Conservation (phyloP, 129 eudicot species). For the Scalesia atractyloides region DNA sequence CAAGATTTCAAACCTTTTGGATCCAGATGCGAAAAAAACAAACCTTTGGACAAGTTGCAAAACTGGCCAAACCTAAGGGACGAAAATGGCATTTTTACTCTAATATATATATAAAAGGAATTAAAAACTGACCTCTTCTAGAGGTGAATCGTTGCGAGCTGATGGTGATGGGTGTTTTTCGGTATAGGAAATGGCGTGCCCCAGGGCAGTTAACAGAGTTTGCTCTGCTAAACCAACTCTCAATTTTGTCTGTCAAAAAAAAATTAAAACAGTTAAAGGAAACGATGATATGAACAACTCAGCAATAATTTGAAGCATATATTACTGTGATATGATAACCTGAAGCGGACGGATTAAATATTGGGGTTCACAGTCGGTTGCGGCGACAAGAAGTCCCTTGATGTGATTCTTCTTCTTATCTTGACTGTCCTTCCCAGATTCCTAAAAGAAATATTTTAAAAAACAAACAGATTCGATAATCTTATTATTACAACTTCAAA, state of each 20-base stretch:
- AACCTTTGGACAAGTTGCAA: too few species aligned
- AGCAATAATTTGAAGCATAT: not conserved
- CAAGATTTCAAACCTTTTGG: too few species aligned
- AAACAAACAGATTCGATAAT: not conserved
- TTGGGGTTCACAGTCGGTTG: constrained; percentile 88
- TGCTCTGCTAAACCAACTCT: constrained; percentile 91
- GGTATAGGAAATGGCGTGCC: constrained; percentile 76
- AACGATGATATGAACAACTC: constrained; percentile 5
- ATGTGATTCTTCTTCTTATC: constrained; percentile 87
- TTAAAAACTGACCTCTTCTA: constrained; percentile 61
- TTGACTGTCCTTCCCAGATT: constrained; percentile 88
- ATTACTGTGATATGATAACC: constrained; percentile 36
- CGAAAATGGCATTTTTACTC: too few species aligned
- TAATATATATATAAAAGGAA: too few species aligned
- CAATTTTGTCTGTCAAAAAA: constrained; percentile 62
- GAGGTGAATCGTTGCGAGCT: constrained; percentile 46
- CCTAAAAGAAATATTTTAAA: constrained; percentile 35
- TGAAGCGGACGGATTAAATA: constrained; percentile 92
- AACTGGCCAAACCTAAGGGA: too few species aligned
- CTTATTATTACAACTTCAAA: not conserved
- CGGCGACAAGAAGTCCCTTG: constrained; percentile 86
- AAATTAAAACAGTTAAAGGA: constrained; percentile 16
- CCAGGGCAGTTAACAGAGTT: constrained; percentile 81
- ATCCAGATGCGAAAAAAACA: too few species aligned
- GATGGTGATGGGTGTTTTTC: constrained; percentile 60